These are phyloP conservation scores for Dactylellina cionopaga DNA, from an alignment of 2,329 filamentous ascomycete genomes.

Conservation along the genomic window DNA sequence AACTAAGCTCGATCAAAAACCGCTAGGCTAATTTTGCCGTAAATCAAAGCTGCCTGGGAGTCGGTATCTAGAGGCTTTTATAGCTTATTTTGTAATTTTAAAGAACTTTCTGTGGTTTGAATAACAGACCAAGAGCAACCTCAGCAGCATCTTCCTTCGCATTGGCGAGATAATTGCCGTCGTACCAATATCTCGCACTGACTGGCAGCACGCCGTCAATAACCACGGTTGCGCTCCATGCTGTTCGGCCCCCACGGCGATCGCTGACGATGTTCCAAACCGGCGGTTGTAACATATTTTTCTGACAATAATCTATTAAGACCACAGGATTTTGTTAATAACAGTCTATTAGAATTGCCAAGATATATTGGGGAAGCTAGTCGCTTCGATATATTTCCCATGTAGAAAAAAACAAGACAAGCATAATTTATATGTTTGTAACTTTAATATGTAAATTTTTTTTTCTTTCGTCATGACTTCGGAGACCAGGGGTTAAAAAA, in stretches of 20 bases:
- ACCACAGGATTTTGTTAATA: background rate
- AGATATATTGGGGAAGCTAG: background rate
- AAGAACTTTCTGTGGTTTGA: background rate
- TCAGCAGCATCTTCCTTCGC: slow-evolving; percentile 92
- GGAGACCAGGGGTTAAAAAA: too few relatives aligned
- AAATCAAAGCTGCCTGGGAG: background rate
- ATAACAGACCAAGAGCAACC: slow-evolving; percentile 69
- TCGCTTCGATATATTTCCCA: background rate
- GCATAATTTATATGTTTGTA: too few relatives aligned
- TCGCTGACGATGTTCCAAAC: slow-evolving; percentile 42
- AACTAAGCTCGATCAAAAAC: too few relatives aligned
- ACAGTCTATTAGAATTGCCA: background rate
- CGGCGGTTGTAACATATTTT: slow-evolving; percentile 18
- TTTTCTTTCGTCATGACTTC: too few relatives aligned
- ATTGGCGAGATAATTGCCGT: slow-evolving; percentile 86
- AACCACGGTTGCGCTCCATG: slow-evolving; percentile 67
- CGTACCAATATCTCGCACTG: slow-evolving; percentile 88
- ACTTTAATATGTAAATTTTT: too few relatives aligned
- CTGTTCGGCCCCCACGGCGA: slow-evolving; percentile 50
- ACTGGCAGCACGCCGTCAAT: slow-evolving; percentile 72
- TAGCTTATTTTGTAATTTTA: too few relatives aligned
- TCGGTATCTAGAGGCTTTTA: too few relatives aligned
- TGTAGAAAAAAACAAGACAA: too few relatives aligned
- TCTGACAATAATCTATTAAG: slow-evolving; percentile 33
- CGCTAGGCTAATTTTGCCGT: too few relatives aligned